Evolutionary conservation across 2,329 filamentous ascomycete genomes (phyloP).

Genomic region (Emergomyces orientalis): DNA sequence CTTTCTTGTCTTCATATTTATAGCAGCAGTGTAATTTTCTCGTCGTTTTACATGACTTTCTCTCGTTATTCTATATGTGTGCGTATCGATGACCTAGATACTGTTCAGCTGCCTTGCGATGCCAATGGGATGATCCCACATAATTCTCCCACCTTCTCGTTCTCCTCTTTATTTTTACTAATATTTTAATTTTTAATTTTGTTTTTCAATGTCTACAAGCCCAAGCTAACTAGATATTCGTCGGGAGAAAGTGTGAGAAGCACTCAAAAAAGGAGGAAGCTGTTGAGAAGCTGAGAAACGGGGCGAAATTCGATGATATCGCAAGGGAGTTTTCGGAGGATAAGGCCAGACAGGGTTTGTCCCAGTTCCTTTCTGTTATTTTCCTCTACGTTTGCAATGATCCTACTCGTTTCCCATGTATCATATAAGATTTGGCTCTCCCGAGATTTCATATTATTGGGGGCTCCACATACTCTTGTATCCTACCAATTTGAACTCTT

Average conservation of each 20-base stretch:
- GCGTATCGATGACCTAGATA: neutral
- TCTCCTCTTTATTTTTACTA: neutral
- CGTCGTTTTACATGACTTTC: neutral
- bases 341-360: slow-evolving; percentile 48
- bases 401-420: neutral
- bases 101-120: neutral
- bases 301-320: slow-evolving; percentile 56
- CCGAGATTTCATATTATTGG: neutral
- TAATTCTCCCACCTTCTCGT: neutral
- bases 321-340: slow-evolving; percentile 57
- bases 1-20: neutral
- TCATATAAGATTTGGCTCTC: neutral
- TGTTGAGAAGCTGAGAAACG: slow-evolving; percentile 49
- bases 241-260: slow-evolving; percentile 46
- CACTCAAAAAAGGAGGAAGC: slow-evolving; percentile 58
- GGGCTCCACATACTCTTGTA: neutral
- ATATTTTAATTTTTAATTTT: neutral
- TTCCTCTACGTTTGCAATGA: neutral
- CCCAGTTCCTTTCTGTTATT: slow-evolving; percentile 10
- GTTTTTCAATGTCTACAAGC: neutral
- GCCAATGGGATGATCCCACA: neutral
- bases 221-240: neutral
- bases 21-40: neutral
- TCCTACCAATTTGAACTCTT: neutral
- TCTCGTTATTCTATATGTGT: neutral